Conservation (phyloP, 352 stramenopile species). For the Peronosclerospora sorghi region DNA sequence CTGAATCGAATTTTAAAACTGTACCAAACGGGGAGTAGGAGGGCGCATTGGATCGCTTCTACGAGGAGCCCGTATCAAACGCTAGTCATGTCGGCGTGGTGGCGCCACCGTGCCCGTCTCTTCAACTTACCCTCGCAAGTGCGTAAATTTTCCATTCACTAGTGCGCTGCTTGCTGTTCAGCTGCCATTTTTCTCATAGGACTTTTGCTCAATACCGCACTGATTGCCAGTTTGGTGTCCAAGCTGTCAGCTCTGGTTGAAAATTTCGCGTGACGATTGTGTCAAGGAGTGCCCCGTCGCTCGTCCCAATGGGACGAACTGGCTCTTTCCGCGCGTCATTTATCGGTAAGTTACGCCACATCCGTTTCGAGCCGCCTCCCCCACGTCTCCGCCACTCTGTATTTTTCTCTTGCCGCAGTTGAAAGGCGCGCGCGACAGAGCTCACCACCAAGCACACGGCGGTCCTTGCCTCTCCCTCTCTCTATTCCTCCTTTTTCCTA, state of each 20-base stretch:
- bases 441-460: conserved; percentile 7
- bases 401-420: conserved; percentile 24
- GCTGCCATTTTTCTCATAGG: conserved; percentile 1
- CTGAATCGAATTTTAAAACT: not conserved
- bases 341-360: conserved; percentile 16
- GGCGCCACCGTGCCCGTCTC: too few species aligned
- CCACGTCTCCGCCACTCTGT: conserved; percentile 16
- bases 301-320: conserved; percentile 10
- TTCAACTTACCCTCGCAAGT: too few species aligned
- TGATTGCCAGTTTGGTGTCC: not conserved
- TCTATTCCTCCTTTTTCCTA: not conserved
- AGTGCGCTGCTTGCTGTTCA: conserved; percentile 4
- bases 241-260: conserved; percentile 5
- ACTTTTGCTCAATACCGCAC: too few species aligned
- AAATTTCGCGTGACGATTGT: conserved; percentile 21
- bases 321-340: conserved; percentile 18
- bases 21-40: conserved; percentile 1
- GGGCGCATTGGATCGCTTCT: too few species aligned
- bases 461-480: not conserved
- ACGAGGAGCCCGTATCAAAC: conserved; percentile 1
- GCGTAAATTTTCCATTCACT: too few species aligned
- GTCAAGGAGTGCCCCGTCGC: conserved; percentile 18
- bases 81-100: conserved; percentile 9
- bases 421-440: conserved; percentile 12
- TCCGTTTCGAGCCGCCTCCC: conserved; percentile 15